These are phyloP conservation scores for Haberlea rhodopensis DNA, from an alignment of 257 asterid species.

Conservation along the genomic window DNA sequence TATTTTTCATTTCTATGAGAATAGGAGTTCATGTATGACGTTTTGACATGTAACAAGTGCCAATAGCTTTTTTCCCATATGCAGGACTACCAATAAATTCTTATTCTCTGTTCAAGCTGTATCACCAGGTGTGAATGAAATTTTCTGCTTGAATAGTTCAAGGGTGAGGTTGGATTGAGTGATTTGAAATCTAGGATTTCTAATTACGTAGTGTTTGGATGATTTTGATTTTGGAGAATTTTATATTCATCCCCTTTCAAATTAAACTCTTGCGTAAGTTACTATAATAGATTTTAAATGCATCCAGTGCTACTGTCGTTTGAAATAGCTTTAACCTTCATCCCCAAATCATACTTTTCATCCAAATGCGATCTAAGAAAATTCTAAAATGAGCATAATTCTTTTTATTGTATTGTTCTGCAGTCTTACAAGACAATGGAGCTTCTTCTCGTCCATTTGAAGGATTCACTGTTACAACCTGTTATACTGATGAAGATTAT, in stretches of 20 bases:
- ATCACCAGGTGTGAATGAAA: neutral
- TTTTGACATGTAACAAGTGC: neutral
- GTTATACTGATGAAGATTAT: neutral
- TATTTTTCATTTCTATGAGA: too few relatives aligned
- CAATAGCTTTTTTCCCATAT: neutral
- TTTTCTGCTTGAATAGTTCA: neutral
- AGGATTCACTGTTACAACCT: neutral
- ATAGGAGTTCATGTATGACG: neutral
- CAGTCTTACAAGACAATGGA: neutral
- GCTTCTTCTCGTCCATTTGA: neutral
- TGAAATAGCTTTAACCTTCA: too few relatives aligned
- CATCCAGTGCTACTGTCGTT: too few relatives aligned
- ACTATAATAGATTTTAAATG: too few relatives aligned
- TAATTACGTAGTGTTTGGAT: too few relatives aligned
- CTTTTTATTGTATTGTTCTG: neutral
- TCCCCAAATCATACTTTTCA: neutral
- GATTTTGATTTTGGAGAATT: neutral
- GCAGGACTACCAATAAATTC: constrained; percentile 1
- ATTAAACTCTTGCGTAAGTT: neutral
- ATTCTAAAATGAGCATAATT: neutral
- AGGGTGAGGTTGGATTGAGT: neutral
- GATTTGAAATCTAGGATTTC: too few relatives aligned
- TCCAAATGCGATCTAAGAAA: neutral
- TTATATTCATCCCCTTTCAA: neutral
- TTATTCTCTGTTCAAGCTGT: neutral